Conservation (phyloP, 306 rosid genomes). For the Casuarina equisetifolia region DNA sequence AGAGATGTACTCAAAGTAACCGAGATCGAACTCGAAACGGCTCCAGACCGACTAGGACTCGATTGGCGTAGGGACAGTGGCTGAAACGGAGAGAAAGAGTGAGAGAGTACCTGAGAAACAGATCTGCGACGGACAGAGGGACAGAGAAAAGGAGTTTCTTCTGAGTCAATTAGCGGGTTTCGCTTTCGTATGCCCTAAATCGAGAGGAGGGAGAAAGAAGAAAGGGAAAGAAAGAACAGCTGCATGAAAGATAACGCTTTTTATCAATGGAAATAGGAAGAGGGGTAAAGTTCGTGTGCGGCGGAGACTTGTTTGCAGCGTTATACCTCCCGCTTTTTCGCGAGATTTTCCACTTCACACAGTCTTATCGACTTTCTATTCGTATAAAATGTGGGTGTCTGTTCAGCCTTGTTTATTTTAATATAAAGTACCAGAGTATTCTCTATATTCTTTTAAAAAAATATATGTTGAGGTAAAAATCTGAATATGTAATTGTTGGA, state of each 20-base stretch:
- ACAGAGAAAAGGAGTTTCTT: not conserved
- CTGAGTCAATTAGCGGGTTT: not conserved
- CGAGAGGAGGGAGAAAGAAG: not conserved
- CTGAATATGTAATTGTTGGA: too few species aligned
- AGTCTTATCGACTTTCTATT: too few species aligned
- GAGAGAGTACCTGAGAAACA: conserved; percentile 6
- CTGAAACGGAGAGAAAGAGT: not conserved
- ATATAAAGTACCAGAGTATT: too few species aligned
- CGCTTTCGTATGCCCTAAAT: not conserved
- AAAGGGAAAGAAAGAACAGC: too few species aligned
- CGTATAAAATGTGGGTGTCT: too few species aligned
- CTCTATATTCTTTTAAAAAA: too few species aligned
- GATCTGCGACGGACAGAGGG: not conserved
- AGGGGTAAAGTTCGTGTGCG: not conserved
- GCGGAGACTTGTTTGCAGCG: not conserved
- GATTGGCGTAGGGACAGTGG: not conserved
- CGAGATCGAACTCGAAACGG: conserved; percentile 24
- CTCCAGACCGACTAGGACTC: not conserved
- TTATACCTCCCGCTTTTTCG: too few species aligned
- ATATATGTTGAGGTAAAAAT: too few species aligned
- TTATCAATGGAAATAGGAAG: not conserved
- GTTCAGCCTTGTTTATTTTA: too few species aligned
- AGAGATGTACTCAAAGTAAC: not conserved
- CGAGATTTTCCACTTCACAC: too few species aligned
- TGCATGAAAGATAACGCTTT: not conserved